These are phyloP conservation scores for Triadica sebifera DNA, from an alignment of 345 rosid genomes.

Conservation along the genomic window DNA sequence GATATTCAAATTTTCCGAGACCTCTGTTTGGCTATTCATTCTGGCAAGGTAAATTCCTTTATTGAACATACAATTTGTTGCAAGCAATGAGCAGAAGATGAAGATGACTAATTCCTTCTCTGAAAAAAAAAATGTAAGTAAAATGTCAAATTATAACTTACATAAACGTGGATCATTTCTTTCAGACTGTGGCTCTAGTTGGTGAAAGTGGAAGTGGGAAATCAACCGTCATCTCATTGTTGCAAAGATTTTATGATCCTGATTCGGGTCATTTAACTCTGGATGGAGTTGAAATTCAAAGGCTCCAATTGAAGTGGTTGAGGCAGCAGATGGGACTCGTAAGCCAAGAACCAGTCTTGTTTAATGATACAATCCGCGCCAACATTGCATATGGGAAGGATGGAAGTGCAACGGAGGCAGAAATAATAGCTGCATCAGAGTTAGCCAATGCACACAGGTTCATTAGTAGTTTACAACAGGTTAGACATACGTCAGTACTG, in stretches of 20 bases:
- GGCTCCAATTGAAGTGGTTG: constrained; percentile 63
- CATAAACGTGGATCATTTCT: background rate
- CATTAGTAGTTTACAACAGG: constrained; percentile 81
- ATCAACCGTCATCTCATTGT: constrained; percentile 65
- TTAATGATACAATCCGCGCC: constrained; percentile 73
- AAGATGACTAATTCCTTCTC: too few relatives aligned
- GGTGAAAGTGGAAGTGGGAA: constrained; percentile 93
- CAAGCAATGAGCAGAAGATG: background rate
- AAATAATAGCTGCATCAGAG: constrained; percentile 66
- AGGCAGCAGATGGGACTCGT: constrained; percentile 79
- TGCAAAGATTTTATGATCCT: constrained; percentile 82
- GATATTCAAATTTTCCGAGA: constrained; percentile 66
- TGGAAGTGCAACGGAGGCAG: constrained; percentile 66
- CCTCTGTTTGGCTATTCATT: constrained; percentile 56
- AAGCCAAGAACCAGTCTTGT: constrained; percentile 82
- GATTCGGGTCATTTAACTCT: constrained; percentile 70
- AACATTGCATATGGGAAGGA: constrained; percentile 83
- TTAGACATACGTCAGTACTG: constrained; percentile 3
- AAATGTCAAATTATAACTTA: background rate
- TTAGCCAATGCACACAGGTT: constrained; percentile 79
- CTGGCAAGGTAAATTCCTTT: constrained; percentile 54
- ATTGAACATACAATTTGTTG: background rate
- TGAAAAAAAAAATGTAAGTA: too few relatives aligned
- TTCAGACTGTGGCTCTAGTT: constrained; percentile 79
- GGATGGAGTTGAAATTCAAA: constrained; percentile 66